These are phyloP conservation scores for Cercospora berteroae DNA, from an alignment of 2,329 filamentous ascomycete species.

Conservation along the genomic window DNA sequence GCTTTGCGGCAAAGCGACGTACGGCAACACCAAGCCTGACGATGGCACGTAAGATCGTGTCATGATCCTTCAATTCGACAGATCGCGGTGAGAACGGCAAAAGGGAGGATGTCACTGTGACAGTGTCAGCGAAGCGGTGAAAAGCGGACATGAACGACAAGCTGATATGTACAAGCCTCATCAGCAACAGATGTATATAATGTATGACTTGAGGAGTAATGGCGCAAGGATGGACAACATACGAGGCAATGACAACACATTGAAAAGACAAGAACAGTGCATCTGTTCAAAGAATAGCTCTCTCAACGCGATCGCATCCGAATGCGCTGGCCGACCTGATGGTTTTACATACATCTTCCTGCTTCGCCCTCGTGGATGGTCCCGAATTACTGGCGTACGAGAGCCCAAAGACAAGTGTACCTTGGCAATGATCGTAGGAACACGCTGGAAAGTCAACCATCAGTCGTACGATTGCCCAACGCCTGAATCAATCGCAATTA, in stretches of 20 bases:
- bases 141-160: not conserved
- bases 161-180: not conserved
- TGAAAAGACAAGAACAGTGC: not conserved
- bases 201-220: conserved; percentile 12
- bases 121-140: not conserved
- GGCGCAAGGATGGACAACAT: conserved; percentile 4
- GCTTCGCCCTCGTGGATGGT: conserved; percentile 7
- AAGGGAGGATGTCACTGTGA: not conserved
- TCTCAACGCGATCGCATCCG: not conserved
- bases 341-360: conserved; percentile 4
- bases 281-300: not conserved
- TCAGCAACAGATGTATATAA: conserved; percentile 15
- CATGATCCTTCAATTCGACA: not conserved
- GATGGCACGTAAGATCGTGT: conserved; percentile 30
- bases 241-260: conserved; percentile 4
- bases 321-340: not conserved
- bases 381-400: not conserved
- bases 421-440: not conserved
- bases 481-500: no score
- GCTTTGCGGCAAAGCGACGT: conserved; percentile 33
- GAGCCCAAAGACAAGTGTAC: not conserved
- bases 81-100: not conserved
- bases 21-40: conserved; percentile 32
- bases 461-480: no score
- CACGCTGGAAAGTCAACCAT: no score